phyloP scores from a whole-genome alignment of 345 rosid genomes.

The Laguncularia racemosa region DNA sequence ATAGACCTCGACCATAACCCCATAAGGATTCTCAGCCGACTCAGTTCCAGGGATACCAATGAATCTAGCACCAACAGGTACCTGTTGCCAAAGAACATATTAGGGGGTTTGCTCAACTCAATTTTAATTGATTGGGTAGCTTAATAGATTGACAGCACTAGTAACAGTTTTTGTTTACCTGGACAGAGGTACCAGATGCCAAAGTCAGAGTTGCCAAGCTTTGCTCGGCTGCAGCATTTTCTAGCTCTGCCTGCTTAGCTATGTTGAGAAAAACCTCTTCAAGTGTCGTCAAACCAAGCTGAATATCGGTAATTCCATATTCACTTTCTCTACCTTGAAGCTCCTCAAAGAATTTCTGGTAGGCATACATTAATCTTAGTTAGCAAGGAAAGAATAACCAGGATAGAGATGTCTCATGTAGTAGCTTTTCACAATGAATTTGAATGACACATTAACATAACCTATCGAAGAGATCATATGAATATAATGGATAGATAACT shows the following conservation, averaged over 20 bases:
- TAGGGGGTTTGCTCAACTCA: background rate
- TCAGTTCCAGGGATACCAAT: slow-evolving; percentile 71
- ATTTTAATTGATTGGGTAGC: background rate
- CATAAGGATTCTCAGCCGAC: slow-evolving; percentile 51
- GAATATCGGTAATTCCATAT: slow-evolving; percentile 73
- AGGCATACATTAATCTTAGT: too few relatives aligned
- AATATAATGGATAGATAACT: too few relatives aligned
- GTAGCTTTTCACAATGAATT: too few relatives aligned
- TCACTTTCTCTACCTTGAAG: slow-evolving; percentile 59
- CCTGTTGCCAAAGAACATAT: slow-evolving; percentile 27
- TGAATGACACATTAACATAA: too few relatives aligned
- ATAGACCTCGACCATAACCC: slow-evolving; percentile 84
- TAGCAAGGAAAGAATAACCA: too few relatives aligned
- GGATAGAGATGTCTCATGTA: too few relatives aligned
- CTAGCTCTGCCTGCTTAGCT: slow-evolving; percentile 90
- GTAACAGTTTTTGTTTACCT: slow-evolving; percentile 24
- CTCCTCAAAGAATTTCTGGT: slow-evolving; percentile 55
- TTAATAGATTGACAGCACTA: background rate
- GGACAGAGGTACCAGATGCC: slow-evolving; percentile 55
- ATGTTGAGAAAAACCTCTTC: slow-evolving; percentile 96
- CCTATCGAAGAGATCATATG: too few relatives aligned
- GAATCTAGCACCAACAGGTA: slow-evolving; percentile 76
- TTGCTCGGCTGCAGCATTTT: slow-evolving; percentile 76
- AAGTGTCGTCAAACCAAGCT: slow-evolving; percentile 85
- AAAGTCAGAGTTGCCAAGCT: slow-evolving; percentile 52